Conservation (phyloP, 768 basidiomycete species). For the Trametes cinnabarina region DNA sequence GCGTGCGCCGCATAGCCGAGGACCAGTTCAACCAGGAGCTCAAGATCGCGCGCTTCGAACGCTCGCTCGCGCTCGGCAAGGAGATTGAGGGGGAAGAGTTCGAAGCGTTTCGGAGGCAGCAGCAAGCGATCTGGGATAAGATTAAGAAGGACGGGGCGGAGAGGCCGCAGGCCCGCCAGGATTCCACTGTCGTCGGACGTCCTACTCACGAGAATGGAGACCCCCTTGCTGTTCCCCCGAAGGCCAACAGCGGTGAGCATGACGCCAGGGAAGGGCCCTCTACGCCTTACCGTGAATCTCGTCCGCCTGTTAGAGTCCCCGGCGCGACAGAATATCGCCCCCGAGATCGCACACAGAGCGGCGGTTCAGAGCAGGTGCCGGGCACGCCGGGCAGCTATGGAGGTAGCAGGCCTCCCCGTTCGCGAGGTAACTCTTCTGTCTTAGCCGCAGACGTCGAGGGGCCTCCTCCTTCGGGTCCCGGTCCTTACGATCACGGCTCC, state of each 20-base stretch:
- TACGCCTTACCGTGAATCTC: conserved; percentile 12
- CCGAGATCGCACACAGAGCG: conserved; percentile 18
- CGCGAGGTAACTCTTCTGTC: conserved; percentile 23
- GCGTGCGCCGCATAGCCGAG: conserved; percentile 43
- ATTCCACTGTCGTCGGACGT: not conserved
- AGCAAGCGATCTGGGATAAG: conserved; percentile 47
- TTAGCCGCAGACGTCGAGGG: conserved; percentile 12
- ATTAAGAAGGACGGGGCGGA: conserved; percentile 39
- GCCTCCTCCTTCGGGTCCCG: not conserved
- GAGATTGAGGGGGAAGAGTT: conserved; percentile 28
- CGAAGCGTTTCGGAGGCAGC: conserved; percentile 35
- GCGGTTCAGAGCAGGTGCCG: conserved; percentile 7
- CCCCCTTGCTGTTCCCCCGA: conserved; percentile 1
- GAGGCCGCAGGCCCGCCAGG: conserved; percentile 9
- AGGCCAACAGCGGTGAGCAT: conserved; percentile 14
- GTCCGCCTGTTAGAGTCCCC: conserved; percentile 11
- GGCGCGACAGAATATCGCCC: conserved; percentile 10
- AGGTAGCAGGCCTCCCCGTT: conserved; percentile 8
- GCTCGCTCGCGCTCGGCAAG: conserved; percentile 17
- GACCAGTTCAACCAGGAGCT: conserved; percentile 37
- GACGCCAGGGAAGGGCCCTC: conserved; percentile 8
- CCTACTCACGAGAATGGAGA: conserved; percentile 14
- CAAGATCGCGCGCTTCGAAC: conserved; percentile 15
- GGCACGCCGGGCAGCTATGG: conserved; percentile 13
- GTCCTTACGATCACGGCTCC: conserved; percentile 9